Percentiles rank a stretch among this genome's conserved stretches.
phyloP scores from a whole-genome alignment of 2,329 filamentous ascomycete genomes.

The Meredithiella fracta region DNA sequence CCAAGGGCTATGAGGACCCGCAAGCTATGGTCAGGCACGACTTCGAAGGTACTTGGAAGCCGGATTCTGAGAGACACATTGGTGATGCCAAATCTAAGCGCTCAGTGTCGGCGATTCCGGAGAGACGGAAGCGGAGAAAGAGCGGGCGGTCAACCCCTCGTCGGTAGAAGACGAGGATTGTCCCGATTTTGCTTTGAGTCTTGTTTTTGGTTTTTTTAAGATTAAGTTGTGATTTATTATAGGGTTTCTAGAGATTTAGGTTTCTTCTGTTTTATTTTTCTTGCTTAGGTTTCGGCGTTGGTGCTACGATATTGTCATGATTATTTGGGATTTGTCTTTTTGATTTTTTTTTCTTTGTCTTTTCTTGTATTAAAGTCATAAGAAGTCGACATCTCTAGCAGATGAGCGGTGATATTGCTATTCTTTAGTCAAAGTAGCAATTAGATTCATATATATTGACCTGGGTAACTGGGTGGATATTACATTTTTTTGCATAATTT shows the following conservation, averaged over 20 bases:
- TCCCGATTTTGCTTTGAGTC: background rate
- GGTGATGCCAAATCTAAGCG: constrained; percentile 26
- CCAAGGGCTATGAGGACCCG: constrained; percentile 72
- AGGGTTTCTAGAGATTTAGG: background rate
- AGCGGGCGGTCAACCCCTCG: background rate
- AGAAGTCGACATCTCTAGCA: background rate
- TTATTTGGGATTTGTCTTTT: background rate
- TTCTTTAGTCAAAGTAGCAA: background rate
- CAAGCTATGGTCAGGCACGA: constrained; percentile 97
- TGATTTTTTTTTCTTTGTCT: constrained; percentile 7
- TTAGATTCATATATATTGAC: too few species aligned
- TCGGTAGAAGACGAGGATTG: background rate
- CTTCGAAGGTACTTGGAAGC: constrained; percentile 87
- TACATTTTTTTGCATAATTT: too few species aligned
- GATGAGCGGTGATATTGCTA: background rate
- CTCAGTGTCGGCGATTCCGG: background rate
- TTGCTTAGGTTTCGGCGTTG: background rate
- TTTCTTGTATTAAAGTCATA: constrained; percentile 1
- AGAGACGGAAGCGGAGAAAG: constrained; percentile 3
- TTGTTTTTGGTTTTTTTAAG: background rate
- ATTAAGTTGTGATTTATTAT: background rate
- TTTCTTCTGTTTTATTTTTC: constrained; percentile 5
- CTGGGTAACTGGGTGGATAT: too few species aligned
- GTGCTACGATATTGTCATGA: background rate
- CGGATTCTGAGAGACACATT: constrained; percentile 53